Evolutionary conservation across 2,329 filamentous ascomycete species (phyloP).

Genomic region (Cladophialophora carrionii): DNA sequence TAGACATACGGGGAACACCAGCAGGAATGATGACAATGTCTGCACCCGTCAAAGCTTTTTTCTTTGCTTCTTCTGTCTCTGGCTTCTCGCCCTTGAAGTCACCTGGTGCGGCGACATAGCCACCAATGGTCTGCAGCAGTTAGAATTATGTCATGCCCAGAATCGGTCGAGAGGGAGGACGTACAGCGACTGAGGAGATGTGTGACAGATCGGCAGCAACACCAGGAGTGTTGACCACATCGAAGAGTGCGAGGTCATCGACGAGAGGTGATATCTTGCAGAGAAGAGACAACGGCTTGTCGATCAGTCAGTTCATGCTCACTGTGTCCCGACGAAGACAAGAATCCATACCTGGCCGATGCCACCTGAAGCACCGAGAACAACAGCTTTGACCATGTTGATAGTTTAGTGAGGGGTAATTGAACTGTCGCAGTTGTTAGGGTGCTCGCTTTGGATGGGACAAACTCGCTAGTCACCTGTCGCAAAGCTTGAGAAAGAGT

Average conservation of each 20-base stretch:
- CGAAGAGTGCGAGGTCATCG: conserved; percentile 93
- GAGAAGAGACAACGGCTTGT: conserved; percentile 89
- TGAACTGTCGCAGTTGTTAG: conserved; percentile 18
- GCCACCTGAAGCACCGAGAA: conserved; percentile 95
- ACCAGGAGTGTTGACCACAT: conserved; percentile 98
- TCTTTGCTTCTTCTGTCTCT: conserved; percentile 74
- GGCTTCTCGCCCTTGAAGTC: conserved; percentile 39
- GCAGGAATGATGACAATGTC: conserved; percentile 97
- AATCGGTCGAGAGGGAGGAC: conserved; percentile 42
- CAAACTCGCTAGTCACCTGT: conserved; percentile 4
- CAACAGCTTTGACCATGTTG: conserved; percentile 61
- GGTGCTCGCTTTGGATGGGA: not conserved
- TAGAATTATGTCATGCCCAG: conserved; percentile 30
- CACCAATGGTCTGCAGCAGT: conserved; percentile 72
- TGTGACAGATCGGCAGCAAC: conserved; percentile 96
- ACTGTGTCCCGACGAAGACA: not conserved
- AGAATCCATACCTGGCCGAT: conserved; percentile 81
- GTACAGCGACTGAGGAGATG: conserved; percentile 85
- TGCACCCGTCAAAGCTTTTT: conserved; percentile 85
- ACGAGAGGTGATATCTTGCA: conserved; percentile 87
- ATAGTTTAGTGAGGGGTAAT: conserved; percentile 30
- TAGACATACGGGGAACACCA: conserved; percentile 85
- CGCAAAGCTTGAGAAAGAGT: not conserved
- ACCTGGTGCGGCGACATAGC: conserved; percentile 73
- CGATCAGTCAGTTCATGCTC: conserved; percentile 22